phyloP scores from a whole-genome alignment of 2,329 filamentous ascomycete species.

The Penicillium brevicompactum region DNA sequence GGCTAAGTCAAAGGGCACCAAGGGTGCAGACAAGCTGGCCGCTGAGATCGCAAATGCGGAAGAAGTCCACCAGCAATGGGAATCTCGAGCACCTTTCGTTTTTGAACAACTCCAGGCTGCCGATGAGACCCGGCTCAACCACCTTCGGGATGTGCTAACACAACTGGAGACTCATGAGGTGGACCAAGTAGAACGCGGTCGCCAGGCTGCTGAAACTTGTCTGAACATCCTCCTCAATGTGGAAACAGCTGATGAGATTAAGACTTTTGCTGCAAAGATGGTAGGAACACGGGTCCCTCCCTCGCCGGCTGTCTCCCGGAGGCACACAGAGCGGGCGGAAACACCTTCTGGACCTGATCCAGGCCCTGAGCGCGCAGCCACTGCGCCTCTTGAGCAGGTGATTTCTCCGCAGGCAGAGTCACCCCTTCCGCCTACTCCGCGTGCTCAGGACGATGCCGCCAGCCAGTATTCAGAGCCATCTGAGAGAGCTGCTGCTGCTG shows the following conservation, averaged over 20 bases:
- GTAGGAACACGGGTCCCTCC: conserved; percentile 13
- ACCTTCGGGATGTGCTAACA: conserved; percentile 85
- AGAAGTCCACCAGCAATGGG: conserved; percentile 81
- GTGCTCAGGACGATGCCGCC: conserved; percentile 54
- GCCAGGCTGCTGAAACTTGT: conserved; percentile 74
- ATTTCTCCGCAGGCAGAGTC: conserved; percentile 13
- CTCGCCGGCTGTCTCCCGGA: conserved; percentile 15
- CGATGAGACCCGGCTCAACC: conserved; percentile 86
- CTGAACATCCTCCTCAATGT: conserved; percentile 83
- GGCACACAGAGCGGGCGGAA: conserved; percentile 21
- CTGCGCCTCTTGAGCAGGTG: conserved; percentile 18
- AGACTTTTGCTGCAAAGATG: conserved; percentile 43
- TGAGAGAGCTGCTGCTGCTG: conserved; percentile 22
- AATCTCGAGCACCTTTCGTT: conserved; percentile 90
- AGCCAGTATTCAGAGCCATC: conserved; percentile 58
- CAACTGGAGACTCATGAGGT: conserved; percentile 92
- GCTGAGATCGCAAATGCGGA: conserved; percentile 73
- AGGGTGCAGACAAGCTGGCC: conserved; percentile 71
- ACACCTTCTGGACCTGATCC: conserved; percentile 10
- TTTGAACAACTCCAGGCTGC: conserved; percentile 90
- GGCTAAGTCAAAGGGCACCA: conserved; percentile 76
- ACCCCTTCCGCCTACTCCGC: conserved; percentile 43
- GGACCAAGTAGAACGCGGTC: conserved; percentile 77
- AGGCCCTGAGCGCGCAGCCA: conserved; percentile 19
- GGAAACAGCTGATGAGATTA: conserved; percentile 83